A percentile compares a stretch with the other conserved stretches of the same genome.
Conservation (phyloP, 1,139 yeast species). For the Pichia sp. region DNA sequence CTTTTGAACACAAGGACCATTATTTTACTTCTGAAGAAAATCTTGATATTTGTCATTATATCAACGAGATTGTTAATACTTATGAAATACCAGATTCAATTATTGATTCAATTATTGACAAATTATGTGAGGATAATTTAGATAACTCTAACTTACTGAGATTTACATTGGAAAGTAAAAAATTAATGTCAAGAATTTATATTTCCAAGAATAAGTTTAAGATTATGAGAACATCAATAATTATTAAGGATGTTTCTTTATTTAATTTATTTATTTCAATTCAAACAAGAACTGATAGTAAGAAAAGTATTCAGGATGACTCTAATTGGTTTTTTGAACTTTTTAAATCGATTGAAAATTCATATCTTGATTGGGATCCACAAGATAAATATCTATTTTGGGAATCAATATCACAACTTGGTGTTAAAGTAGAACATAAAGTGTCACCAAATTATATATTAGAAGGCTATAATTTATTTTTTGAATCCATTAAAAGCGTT, state of each 20-base stretch:
- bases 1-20: too few species aligned
- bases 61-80: slow-evolving; percentile 2
- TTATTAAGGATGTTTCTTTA: neutral
- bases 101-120: slow-evolving; percentile 1
- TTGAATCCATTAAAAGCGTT: neutral
- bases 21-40: neutral
- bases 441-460: neutral
- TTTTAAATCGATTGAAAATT: neutral
- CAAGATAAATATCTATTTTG: neutral
- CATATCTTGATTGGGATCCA: slow-evolving; percentile 1
- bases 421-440: neutral
- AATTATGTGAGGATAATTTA: neutral
- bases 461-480: neutral
- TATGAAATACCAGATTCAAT: slow-evolving; percentile 1
- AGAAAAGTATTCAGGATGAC: neutral
- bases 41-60: neutral
- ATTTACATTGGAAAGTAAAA: neutral
- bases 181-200: neutral
- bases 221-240: slow-evolving; percentile 1
- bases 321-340: neutral
- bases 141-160: neutral
- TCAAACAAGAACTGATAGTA: neutral
- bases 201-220: neutral
- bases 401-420: neutral
- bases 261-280: neutral